Percentiles rank a stretch among this genome's conserved stretches.
Conservation (phyloP, 768 basidiomycete species). For the Boletus sp. region DNA sequence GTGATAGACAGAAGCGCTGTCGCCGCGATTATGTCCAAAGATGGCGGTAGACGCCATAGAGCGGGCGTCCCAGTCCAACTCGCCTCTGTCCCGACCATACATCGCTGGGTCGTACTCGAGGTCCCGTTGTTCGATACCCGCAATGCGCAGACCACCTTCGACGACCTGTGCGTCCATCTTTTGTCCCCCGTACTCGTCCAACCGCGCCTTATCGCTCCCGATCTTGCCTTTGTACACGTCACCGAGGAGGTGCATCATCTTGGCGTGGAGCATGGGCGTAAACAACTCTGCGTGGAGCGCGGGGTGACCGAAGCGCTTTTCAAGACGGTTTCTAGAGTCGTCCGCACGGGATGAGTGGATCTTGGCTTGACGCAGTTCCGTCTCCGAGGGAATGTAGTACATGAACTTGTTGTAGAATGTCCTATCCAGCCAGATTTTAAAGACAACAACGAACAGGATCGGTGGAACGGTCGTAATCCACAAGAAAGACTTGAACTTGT, state of each 20-base stretch:
- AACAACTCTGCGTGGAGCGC: constrained; percentile 83
- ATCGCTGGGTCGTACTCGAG: constrained; percentile 79
- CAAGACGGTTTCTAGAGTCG: constrained; percentile 65
- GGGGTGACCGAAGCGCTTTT: constrained; percentile 93
- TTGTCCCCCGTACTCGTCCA: constrained; percentile 77
- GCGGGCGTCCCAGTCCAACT: constrained; percentile 83
- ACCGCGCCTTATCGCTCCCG: constrained; percentile 54
- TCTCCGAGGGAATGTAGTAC: constrained; percentile 80
- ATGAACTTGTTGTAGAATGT: constrained; percentile 66
- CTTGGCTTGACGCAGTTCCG: constrained; percentile 70
- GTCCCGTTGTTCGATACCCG: constrained; percentile 74
- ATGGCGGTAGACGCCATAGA: constrained; percentile 64
- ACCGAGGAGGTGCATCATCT: constrained; percentile 74
- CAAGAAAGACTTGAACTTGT: constrained; percentile 64
- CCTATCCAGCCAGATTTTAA: constrained; percentile 81
- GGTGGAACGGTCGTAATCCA: constrained; percentile 89
- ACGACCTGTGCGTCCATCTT: constrained; percentile 71
- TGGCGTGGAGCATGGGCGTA: constrained; percentile 83
- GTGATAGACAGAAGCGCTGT: constrained; percentile 40
- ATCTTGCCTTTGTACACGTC: constrained; percentile 79
- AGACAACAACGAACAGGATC: constrained; percentile 68
- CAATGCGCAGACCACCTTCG: constrained; percentile 79
- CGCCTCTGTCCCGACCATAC: constrained; percentile 78
- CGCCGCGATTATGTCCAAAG: constrained; percentile 37
- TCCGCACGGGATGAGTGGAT: constrained; percentile 80